Evolutionary conservation across 2,329 filamentous ascomycete genomes (phyloP).

Genomic region (Trichoderma sp.): DNA sequence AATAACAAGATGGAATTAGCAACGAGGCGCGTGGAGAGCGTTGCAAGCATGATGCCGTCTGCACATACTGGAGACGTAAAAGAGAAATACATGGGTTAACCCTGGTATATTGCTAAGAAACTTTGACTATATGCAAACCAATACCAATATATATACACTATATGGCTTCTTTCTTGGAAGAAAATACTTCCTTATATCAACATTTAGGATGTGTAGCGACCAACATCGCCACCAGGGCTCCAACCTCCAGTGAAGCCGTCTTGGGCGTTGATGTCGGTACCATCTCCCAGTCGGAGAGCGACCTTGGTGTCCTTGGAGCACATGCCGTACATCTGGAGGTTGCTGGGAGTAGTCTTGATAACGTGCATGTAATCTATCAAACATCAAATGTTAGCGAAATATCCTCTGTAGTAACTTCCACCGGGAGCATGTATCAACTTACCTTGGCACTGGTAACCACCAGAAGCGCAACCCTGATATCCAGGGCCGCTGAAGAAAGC

Average conservation of each 20-base stretch:
- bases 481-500: constrained; percentile 42
- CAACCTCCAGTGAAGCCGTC: constrained; percentile 37
- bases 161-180: not conserved
- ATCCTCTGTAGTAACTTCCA: not conserved
- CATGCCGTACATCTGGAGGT: constrained; percentile 41
- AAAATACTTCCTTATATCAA: too few species aligned
- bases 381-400: not conserved
- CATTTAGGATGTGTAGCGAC: constrained; percentile 33
- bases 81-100: not conserved
- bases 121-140: not conserved
- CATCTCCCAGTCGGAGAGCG: constrained; percentile 36
- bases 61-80: not conserved
- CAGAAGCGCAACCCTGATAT: constrained; percentile 34
- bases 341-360: constrained; percentile 36
- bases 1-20: not conserved
- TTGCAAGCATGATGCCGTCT: not conserved
- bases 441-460: constrained; percentile 33
- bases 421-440: constrained; percentile 16
- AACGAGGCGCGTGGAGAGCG: not conserved
- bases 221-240: constrained; percentile 34
- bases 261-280: constrained; percentile 32
- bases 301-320: constrained; percentile 40
- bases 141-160: not conserved
- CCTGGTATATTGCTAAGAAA: not conserved
- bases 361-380: constrained; percentile 35